Evolutionary conservation across 371 early-diverging fungal genomes (phyloP), one percentile per base, ranked within the genome.

Genomic region (Rhizopus sp.): DNA sequence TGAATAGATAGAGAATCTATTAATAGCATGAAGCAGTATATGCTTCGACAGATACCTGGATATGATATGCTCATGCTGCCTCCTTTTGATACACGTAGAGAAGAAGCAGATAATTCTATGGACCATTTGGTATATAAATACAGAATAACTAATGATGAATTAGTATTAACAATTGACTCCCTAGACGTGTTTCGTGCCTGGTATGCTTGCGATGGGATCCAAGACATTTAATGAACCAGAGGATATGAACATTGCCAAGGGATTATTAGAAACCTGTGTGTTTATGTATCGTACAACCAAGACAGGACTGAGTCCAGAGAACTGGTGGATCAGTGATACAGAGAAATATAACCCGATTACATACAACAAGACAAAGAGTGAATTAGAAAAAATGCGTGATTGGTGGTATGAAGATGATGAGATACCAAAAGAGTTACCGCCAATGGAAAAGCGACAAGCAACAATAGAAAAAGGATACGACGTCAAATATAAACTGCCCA

Each of bases 161-260:
- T 55, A 31, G 29, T 16, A 49, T 38, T 23, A 32, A 3, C 44
- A 10, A 38, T 3, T 39, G 0, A n/a, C 6, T 50, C n/a, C 2
- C 10, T 48, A 81, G 74, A 73, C 81, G 0, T 88, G 88, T 57
- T 90, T 88, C 62, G 77, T 84, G 5, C 85, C 83, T 9, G 89
- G 89, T 17, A 85, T 88, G 76, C 63, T 91, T 29, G 79, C 84
- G 0, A 70, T 85, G 51, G 88, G 86, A 4, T 64, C 84, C 29
- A 60, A 66, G 30, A 80, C 72, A 40, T 74, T 76, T 39, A 62
- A 77, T 38, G 60, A 70, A 17, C 78, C 77, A 10, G 62, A 76
- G 13, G 74, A 78, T 41, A 29, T 77, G 57, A 50, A 55, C 0
- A 62, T 82, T 41, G 82, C 77, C 4, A 69, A 69, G 32, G 71